phyloP scores from a whole-genome alignment of 2,329 filamentous ascomycete species.

The Pyricularia sp. region DNA sequence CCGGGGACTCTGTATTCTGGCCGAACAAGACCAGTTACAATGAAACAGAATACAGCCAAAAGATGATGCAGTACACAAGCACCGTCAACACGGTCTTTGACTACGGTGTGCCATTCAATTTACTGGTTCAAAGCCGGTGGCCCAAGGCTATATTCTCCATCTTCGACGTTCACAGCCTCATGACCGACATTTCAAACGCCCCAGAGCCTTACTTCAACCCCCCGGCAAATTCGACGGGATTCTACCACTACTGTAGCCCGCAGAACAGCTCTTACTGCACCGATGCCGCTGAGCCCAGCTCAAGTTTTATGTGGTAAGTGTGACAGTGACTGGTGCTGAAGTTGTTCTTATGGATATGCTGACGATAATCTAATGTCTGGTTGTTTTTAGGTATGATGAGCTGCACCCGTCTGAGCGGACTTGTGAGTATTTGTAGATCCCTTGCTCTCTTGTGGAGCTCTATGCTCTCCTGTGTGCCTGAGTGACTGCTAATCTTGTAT shows the following conservation, averaged over 20 bases:
- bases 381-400: conserved; percentile 44
- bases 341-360: background rate
- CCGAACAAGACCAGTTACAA: conserved; percentile 34
- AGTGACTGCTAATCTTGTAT: background rate
- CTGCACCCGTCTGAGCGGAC: conserved; percentile 56
- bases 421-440: background rate
- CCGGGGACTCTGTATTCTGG: conserved; percentile 35
- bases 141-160: conserved; percentile 52
- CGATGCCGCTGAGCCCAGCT: conserved; percentile 29
- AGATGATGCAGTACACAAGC: conserved; percentile 40
- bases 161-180: conserved; percentile 56
- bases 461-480: background rate
- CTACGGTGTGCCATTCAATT: conserved; percentile 39
- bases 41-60: conserved; percentile 33
- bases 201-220: conserved; percentile 52
- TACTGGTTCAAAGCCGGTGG: conserved; percentile 35
- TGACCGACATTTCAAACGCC: conserved; percentile 55
- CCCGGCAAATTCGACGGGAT: conserved; percentile 53
- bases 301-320: conserved; percentile 58
- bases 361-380: background rate
- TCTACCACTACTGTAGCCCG: conserved; percentile 42
- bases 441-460: background rate
- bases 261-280: conserved; percentile 22
- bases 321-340: background rate
- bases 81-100: conserved; percentile 38